Evolutionary conservation across 1,284 basidiomycete genomes (phyloP).

Genomic region (Xerocomus amazonicus): DNA sequence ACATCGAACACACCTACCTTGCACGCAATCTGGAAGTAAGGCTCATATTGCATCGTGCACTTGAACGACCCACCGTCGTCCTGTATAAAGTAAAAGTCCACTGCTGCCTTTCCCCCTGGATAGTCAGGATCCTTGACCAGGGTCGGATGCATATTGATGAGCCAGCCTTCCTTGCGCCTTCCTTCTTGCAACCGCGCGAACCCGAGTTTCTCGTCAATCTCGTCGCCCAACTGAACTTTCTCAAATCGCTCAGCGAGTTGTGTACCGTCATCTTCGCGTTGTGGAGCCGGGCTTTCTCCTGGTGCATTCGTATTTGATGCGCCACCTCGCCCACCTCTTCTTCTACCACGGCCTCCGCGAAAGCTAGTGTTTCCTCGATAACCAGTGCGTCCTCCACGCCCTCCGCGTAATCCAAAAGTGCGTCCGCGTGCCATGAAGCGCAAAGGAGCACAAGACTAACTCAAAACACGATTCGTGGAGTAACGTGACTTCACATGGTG

Average conservation of each 20-base stretch:
- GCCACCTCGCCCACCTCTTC: constrained; percentile 52
- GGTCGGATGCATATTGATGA: constrained; percentile 99
- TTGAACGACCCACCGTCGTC: constrained; percentile 98
- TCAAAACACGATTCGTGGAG: neutral
- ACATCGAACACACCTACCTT: constrained; percentile 51
- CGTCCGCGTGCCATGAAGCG: constrained; percentile 33
- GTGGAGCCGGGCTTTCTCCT: constrained; percentile 47
- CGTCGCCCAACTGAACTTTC: constrained; percentile 69
- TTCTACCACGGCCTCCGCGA: constrained; percentile 39
- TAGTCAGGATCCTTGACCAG: constrained; percentile 81
- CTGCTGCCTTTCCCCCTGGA: constrained; percentile 80
- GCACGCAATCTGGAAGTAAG: constrained; percentile 92
- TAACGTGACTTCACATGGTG: constrained; percentile 19
- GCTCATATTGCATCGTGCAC: constrained; percentile 88
- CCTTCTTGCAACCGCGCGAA: constrained; percentile 81
- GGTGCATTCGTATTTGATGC: constrained; percentile 40
- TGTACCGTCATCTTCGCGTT: constrained; percentile 84
- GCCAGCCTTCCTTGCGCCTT: constrained; percentile 78
- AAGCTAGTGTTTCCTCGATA: constrained; percentile 41
- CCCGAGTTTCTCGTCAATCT: constrained; percentile 92
- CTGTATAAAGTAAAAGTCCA: constrained; percentile 98
- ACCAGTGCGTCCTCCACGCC: constrained; percentile 44
- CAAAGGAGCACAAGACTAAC: neutral
- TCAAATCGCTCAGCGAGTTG: constrained; percentile 82
- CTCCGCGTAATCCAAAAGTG: constrained; percentile 39